Percentiles rank a stretch among this genome's conserved stretches.
Evolutionary conservation across 1,139 yeast species (phyloP).

Genomic region (Neolecta irregularis): DNA sequence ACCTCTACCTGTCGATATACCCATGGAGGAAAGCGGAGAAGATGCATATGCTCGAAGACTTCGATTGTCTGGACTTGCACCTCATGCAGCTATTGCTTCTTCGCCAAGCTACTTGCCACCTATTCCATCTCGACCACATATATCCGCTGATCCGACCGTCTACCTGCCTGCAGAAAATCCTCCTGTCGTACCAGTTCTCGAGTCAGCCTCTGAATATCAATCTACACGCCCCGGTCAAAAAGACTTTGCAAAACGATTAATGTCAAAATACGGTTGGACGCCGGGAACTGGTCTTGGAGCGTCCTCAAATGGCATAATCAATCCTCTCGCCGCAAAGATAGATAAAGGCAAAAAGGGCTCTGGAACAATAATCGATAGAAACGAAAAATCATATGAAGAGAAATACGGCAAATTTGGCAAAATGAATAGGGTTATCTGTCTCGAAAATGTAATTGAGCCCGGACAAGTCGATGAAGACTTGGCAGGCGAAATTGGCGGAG

Average conservation of each 20-base stretch:
- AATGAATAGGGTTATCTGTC: conserved; percentile 13
- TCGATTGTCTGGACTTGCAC: conserved; percentile 1
- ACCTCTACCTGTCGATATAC: background rate
- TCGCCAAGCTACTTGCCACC: background rate
- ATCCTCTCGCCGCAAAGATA: conserved; percentile 14
- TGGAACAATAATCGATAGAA: conserved; percentile 14
- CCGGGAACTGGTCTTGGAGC: conserved; percentile 17
- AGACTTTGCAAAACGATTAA: conserved; percentile 15
- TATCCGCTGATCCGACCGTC: background rate
- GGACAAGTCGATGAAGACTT: conserved; percentile 14
- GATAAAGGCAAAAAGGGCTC: conserved; percentile 14
- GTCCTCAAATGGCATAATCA: conserved; percentile 12
- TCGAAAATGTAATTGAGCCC: conserved; percentile 8
- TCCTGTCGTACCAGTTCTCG: background rate
- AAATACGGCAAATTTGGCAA: conserved; percentile 13
- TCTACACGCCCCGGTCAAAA: conserved; percentile 6
- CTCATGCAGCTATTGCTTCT: background rate
- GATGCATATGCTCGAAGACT: conserved; percentile 4
- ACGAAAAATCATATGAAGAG: conserved; percentile 4
- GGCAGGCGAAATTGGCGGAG: conserved; percentile 15
- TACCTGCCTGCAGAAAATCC: background rate
- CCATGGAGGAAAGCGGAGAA: conserved; percentile 1
- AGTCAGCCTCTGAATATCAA: conserved; percentile 1
- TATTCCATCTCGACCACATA: background rate
- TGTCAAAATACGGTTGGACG: conserved; percentile 17